Evolutionary conservation across 352 stramenopile species (phyloP), one percentile per base, ranked within the genome.

Genomic region (Phytophthora pinifolia): DNA sequence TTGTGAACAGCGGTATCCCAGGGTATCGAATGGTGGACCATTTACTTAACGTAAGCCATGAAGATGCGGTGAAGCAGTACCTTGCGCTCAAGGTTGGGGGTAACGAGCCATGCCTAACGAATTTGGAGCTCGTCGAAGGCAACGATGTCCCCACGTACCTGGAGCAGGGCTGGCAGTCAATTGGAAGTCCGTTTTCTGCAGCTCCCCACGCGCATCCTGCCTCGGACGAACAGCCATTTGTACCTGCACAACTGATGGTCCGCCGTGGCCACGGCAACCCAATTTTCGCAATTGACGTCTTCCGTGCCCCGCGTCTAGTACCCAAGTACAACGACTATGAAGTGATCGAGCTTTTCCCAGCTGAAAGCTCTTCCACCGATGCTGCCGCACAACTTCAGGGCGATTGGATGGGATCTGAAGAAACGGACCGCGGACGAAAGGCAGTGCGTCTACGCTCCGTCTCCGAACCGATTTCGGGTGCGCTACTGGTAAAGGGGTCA

Each of bases 321-420:
- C 86, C 86, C 7, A 88, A 89, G 35, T 96, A 94, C 59, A 91
- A 91, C 31, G 84, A 96, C 45, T 96, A 96, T 57, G 86, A 96
- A 56, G 79, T 92, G 9, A 94, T 94, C 27, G 72, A 92, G 15
- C 41, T 96, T 14, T 79, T 85, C 41, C 57, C 59, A 27, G 46
- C 47, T 25, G 56, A 56, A 48, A 44, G 25, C 41, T 53, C 39
- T 15, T 45, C 38, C 31, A 45, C 46, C 9, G 54, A 65, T 60
- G 9, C 35, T 9, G 33, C 56, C 25, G 25, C 62, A 14, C 39
- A 66, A 18, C 25, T 95, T 17, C 70, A 71, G 47, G 86, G 83
- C 6, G 77, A 89, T 38, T 95, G 86, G 86, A 83, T 91, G 59
- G 86, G 65, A 6, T 82, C 52, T 22, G 86, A 95, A 62, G 74